Evolutionary conservation across 2,329 filamentous ascomycete genomes (phyloP).

Genomic region (Tolypocladium album): DNA sequence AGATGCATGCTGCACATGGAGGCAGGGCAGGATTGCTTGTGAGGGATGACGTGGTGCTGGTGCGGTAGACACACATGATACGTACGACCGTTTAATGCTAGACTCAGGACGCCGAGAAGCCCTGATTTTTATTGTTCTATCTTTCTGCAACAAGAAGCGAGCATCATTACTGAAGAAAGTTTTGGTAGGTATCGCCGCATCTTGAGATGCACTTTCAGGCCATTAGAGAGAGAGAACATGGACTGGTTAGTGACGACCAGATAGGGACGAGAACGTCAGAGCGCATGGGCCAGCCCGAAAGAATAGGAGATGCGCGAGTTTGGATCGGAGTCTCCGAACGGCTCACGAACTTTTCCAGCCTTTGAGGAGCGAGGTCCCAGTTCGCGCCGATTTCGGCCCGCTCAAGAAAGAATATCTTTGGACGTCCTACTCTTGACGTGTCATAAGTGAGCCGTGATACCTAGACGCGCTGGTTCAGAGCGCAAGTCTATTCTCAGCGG

Average conservation of each 20-base stretch:
- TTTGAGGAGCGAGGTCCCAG: neutral
- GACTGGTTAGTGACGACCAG: neutral
- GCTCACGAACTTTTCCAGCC: neutral
- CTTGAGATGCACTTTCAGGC: neutral
- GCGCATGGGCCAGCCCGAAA: neutral
- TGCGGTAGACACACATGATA: slow-evolving; percentile 4
- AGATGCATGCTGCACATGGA: neutral
- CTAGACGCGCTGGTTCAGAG: neutral
- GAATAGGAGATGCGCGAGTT: neutral
- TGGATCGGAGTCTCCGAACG: neutral
- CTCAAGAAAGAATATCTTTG: neutral
- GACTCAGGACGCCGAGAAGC: neutral
- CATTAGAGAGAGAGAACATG: neutral
- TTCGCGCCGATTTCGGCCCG: neutral
- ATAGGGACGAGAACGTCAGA: neutral
- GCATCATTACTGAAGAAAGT: neutral
- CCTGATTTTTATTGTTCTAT: neutral
- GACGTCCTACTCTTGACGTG: neutral
- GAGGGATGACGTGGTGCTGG: neutral
- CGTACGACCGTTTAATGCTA: slow-evolving; percentile 8
- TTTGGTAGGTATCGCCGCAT: neutral
- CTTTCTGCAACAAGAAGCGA: neutral
- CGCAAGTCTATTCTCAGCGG: neutral
- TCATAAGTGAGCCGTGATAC: neutral
- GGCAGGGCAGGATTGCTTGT: neutral